Evolutionary conservation across 176 grass and related monocot genomes (phyloP).

Genomic region (Phoenix dactylifera): DNA sequence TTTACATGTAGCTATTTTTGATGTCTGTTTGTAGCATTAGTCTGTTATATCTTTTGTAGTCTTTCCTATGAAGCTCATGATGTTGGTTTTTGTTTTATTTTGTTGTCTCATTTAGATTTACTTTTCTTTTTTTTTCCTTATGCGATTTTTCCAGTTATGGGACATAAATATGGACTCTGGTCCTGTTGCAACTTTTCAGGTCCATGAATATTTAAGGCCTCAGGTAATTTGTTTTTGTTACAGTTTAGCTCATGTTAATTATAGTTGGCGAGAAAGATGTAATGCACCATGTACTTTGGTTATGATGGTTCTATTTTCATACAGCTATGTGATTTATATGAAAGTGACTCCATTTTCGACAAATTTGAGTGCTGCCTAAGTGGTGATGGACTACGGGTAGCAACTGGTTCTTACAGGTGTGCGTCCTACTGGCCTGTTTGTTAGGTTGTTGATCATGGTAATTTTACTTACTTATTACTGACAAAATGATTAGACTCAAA

Average conservation of each 20-base stretch:
- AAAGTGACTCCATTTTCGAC: conserved; percentile 97
- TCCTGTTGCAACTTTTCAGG: conserved; percentile 83
- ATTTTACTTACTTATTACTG: too few species aligned
- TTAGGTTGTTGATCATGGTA: too few species aligned
- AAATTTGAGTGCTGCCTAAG: conserved; percentile 98
- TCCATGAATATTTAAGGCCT: conserved; percentile 92
- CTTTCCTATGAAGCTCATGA: too few species aligned
- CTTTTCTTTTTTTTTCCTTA: background rate
- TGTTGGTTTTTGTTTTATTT: too few species aligned
- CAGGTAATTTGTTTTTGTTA: conserved; percentile 48
- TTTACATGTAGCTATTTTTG: too few species aligned
- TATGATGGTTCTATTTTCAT: conserved; percentile 9
- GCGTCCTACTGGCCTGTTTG: background rate
- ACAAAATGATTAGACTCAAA: too few species aligned
- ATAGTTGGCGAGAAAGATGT: too few species aligned
- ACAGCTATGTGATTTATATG: conserved; percentile 97
- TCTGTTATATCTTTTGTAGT: too few species aligned
- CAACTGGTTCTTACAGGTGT: conserved; percentile 97
- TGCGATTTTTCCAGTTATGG: conserved; percentile 58
- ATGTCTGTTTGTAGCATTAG: too few species aligned
- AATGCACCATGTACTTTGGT: too few species aligned
- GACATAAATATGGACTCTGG: conserved; percentile 91
- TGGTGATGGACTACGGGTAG: conserved; percentile 74
- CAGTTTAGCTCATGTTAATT: too few species aligned
- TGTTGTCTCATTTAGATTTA: too few species aligned